These are phyloP conservation scores for Saccharomycopsis sp. DNA, from an alignment of 805 yeast species.

Conservation along the genomic window DNA sequence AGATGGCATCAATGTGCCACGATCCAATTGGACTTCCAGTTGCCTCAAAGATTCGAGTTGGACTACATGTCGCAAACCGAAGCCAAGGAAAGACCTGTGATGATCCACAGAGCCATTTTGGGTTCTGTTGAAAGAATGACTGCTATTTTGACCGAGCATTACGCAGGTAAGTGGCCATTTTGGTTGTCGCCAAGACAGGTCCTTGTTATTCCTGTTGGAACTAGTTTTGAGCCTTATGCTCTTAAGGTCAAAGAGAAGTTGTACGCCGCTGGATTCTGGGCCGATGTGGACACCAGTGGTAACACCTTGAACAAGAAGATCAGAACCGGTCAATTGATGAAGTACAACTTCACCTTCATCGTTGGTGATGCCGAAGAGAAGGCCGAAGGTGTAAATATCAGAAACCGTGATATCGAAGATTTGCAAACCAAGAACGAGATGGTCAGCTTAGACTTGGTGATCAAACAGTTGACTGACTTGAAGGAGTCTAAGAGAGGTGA, in stretches of 20 bases:
- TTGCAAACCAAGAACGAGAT: constrained; percentile 91
- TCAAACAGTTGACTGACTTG: constrained; percentile 59
- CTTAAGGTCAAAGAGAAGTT: constrained; percentile 64
- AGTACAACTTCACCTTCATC: constrained; percentile 91
- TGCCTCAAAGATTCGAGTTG: constrained; percentile 88
- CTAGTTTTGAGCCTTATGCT: constrained; percentile 86
- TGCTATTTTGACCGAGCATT: constrained; percentile 96
- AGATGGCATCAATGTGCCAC: constrained; percentile 99
- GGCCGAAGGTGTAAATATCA: constrained; percentile 77
- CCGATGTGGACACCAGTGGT: constrained; percentile 90
- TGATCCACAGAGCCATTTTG: constrained; percentile 98
- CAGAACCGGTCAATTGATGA: constrained; percentile 90
- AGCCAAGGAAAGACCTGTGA: constrained; percentile 72
- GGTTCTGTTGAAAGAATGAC: constrained; percentile 99
- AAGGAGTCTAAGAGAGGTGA: constrained; percentile 71
- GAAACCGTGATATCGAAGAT: constrained; percentile 92
- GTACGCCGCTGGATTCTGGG: constrained; percentile 65
- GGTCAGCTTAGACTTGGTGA: constrained; percentile 63
- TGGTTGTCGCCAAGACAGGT: constrained; percentile 99
- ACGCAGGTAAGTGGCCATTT: constrained; percentile 99
- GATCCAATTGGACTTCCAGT: constrained; percentile 96
- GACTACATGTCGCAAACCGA: constrained; percentile 70
- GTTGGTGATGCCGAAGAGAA: constrained; percentile 94
- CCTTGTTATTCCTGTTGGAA: constrained; percentile 94
- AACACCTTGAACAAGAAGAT: constrained; percentile 98